These are phyloP conservation scores for Pulveroboletus frians DNA, from an alignment of 768 basidiomycete species.

Conservation along the genomic window DNA sequence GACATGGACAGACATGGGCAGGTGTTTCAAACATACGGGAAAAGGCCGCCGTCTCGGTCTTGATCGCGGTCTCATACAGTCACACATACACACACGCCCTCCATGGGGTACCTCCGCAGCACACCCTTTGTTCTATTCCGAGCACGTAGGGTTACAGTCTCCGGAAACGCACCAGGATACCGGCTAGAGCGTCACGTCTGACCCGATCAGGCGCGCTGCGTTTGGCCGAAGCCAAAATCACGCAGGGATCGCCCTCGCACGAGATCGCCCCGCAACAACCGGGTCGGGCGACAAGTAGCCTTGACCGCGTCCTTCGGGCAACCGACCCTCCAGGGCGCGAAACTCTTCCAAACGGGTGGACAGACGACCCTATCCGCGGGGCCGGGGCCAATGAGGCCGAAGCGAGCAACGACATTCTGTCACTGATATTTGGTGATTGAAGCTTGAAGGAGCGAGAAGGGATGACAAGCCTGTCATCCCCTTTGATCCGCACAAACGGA, in stretches of 20 bases:
- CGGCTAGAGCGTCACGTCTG: neutral
- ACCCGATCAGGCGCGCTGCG: too few relatives aligned
- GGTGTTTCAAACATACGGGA: slow-evolving; percentile 11
- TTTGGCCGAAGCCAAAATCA: neutral
- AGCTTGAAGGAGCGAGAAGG: neutral
- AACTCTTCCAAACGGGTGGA: neutral
- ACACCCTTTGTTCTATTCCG: neutral
- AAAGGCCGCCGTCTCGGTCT: slow-evolving; percentile 3
- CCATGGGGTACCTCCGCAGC: neutral
- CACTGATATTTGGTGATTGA: neutral
- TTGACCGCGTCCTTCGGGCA: neutral
- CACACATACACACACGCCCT: neutral
- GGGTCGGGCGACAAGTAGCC: neutral
- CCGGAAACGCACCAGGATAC: too few relatives aligned
- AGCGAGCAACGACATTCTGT: neutral
- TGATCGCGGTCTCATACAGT: neutral
- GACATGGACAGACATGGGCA: neutral
- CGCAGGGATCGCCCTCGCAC: slow-evolving; percentile 6
- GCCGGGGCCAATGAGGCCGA: neutral
- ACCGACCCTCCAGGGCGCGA: neutral
- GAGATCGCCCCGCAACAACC: slow-evolving; percentile 8
- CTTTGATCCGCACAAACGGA: neutral
- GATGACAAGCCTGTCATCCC: neutral
- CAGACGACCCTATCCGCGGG: neutral
- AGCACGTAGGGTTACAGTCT: neutral